Conservation (phyloP, 2,329 filamentous ascomycete genomes). For the Stachybotrys chlorohalonatus region DNA sequence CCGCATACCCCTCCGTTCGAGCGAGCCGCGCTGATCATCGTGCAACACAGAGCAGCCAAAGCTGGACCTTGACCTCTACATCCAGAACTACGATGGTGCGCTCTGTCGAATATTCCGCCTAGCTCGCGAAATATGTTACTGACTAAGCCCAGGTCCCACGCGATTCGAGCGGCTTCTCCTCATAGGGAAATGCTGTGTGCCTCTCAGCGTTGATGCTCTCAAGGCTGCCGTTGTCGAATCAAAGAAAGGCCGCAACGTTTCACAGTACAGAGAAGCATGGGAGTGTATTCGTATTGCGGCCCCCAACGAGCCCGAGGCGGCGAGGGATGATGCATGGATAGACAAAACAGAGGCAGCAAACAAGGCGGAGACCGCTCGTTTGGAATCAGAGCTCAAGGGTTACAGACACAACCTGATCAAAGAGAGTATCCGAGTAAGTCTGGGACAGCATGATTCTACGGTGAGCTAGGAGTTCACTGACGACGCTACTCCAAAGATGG, state of each 20-base stretch:
- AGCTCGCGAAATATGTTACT: neutral
- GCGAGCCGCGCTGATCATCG: neutral
- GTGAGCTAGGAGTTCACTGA: slow-evolving; percentile 1
- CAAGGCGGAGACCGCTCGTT: slow-evolving; percentile 59
- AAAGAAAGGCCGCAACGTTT: slow-evolving; percentile 65
- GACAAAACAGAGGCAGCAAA: slow-evolving; percentile 57
- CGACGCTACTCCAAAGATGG: slow-evolving; percentile 56
- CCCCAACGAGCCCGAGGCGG: slow-evolving; percentile 59
- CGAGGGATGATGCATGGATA: slow-evolving; percentile 67
- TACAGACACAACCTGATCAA: slow-evolving; percentile 98
- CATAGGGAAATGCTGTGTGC: slow-evolving; percentile 70
- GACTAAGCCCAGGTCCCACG: slow-evolving; percentile 54
- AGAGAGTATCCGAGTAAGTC: slow-evolving; percentile 76
- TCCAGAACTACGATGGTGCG: slow-evolving; percentile 78
- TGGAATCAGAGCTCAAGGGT: slow-evolving; percentile 77
- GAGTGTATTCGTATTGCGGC: slow-evolving; percentile 53
- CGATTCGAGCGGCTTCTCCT: slow-evolving; percentile 71
- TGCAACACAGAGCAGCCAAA: slow-evolving; percentile 60
- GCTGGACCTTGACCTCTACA: slow-evolving; percentile 85
- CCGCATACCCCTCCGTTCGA: neutral
- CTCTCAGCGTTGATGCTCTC: slow-evolving; percentile 71
- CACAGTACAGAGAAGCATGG: slow-evolving; percentile 60
- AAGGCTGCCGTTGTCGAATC: slow-evolving; percentile 69
- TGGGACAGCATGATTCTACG: neutral
- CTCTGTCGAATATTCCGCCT: neutral